Base-by-base conservation (phyloP, 73 alveolate genomes). In the Paramecium primaurelia region DNA sequence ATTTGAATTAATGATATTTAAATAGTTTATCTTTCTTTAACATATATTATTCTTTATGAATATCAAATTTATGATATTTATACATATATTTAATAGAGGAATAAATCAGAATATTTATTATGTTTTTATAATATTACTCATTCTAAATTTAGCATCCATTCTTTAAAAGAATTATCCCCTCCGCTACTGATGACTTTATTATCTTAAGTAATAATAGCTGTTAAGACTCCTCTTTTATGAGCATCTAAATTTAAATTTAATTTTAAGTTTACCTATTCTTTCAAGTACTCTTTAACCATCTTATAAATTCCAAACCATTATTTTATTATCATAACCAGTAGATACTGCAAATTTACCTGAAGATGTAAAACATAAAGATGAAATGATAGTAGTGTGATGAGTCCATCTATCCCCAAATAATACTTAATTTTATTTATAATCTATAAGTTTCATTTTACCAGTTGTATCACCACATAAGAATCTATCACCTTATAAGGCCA, bases 401-500 rank as follows among this genome's bases (percentile, higher is more conserved):
- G 91, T 80, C 91, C 91, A 80, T 49, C 58, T 16, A 49, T 40
- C 91, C 8, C 91, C 91, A 80, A 14, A 44, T 45, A 80, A 0
- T 44, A 42, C 91, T 49, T 45, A 10, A 16, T 47, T 80, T 80
- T 34, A 1, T 44, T 80, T 49, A 10, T 32, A 80, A 45, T 80
- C 91, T 45, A 80, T 32, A 11, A 45, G 37, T 45, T 80, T 80
- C 22, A 80, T 80, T 45, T 80, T 80, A 8, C 91, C 91, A n/a
- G 91, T 80, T 40, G 77, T 80, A 49, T 80, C 91, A 32, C 91
- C 91, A 45, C 77, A 42, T 49, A 80, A 42, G 44, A 80, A 80
- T 44, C 51, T 40, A 45, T 80, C 73, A n/a, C 73, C 73, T n/a
- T 26, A 25, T 25, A 80, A 32, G 20, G 47, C 58, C 30, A 80